Conservation (phyloP, 305 asterid species). For the Euphrasia arctica region DNA sequence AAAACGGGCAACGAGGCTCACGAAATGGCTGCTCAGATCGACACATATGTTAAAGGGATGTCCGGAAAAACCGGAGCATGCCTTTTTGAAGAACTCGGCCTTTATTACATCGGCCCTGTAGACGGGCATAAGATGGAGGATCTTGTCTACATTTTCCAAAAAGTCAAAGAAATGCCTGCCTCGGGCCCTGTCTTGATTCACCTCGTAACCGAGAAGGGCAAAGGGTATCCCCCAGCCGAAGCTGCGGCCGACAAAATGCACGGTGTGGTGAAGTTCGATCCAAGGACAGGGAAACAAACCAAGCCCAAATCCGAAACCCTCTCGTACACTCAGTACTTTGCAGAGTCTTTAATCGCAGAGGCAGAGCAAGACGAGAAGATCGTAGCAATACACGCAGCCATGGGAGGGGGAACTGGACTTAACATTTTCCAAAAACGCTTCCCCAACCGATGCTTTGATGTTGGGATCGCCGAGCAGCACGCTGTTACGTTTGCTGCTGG, state of each 20-base stretch:
- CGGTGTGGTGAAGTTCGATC: conserved; percentile 48
- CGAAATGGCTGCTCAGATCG: conserved; percentile 36
- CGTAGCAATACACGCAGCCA: conserved; percentile 24
- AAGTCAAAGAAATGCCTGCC: conserved; percentile 33
- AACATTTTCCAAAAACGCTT: conserved; percentile 40
- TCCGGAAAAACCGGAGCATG: conserved; percentile 23
- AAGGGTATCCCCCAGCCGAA: conserved; percentile 45
- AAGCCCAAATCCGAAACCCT: conserved; percentile 26
- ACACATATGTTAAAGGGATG: conserved; percentile 26
- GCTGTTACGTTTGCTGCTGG: conserved; percentile 46
- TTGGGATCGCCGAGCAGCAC: conserved; percentile 30
- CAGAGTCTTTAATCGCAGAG: conserved; percentile 37
- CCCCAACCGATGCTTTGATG: conserved; percentile 42
- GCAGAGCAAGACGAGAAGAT: conserved; percentile 37
- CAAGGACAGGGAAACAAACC: conserved; percentile 32
- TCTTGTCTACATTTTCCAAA: conserved; percentile 34
- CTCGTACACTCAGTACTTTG: conserved; percentile 42
- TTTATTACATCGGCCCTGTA: conserved; percentile 38
- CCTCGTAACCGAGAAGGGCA: conserved; percentile 41
- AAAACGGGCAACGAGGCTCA: conserved; percentile 32
- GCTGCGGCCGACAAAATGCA: conserved; percentile 44
- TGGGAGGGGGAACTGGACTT: conserved; percentile 51
- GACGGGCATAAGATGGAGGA: conserved; percentile 40
- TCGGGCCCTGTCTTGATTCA: conserved; percentile 38
- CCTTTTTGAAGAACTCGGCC: conserved; percentile 41